Conservation (phyloP, 805 yeast genomes). For the Yamadazyma laniorum region DNA sequence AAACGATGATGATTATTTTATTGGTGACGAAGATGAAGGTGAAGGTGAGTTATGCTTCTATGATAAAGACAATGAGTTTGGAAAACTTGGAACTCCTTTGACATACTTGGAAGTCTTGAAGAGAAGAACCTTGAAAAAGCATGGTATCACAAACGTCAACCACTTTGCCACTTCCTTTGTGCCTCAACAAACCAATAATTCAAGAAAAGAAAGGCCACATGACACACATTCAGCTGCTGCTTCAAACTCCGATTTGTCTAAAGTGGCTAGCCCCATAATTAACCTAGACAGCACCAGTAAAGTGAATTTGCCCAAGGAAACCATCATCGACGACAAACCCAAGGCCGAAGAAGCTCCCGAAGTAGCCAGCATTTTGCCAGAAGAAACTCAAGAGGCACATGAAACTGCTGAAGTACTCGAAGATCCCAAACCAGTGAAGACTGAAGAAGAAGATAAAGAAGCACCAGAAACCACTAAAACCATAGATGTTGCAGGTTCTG, state of each 20-base stretch:
- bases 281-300: slow-evolving; percentile 26
- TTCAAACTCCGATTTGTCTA: slow-evolving; percentile 15
- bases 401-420: slow-evolving; percentile 2
- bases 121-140: slow-evolving; percentile 39
- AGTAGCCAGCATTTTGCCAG: slow-evolving; percentile 3
- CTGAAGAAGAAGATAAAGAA: slow-evolving; percentile 3
- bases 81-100: slow-evolving; percentile 25
- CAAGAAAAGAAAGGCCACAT: slow-evolving; percentile 8
- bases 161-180: slow-evolving; percentile 37
- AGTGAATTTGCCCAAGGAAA: slow-evolving; percentile 40
- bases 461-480: slow-evolving; percentile 7
- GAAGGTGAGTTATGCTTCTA: slow-evolving; percentile 41
- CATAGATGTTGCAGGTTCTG: not conserved
- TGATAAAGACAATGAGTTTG: slow-evolving; percentile 39
- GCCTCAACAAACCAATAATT: slow-evolving; percentile 23
- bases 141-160: slow-evolving; percentile 35
- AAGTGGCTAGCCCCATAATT: slow-evolving; percentile 19
- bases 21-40: slow-evolving; percentile 47
- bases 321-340: slow-evolving; percentile 34
- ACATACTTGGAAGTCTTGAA: slow-evolving; percentile 43
- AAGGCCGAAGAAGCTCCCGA: slow-evolving; percentile 7
- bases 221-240: slow-evolving; percentile 9
- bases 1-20: slow-evolving; percentile 33
- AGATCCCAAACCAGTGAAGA: slow-evolving; percentile 3
- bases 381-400: slow-evolving; percentile 3